Conservation (phyloP, 805 yeast genomes). For the Zygoascus biomembranicola region DNA sequence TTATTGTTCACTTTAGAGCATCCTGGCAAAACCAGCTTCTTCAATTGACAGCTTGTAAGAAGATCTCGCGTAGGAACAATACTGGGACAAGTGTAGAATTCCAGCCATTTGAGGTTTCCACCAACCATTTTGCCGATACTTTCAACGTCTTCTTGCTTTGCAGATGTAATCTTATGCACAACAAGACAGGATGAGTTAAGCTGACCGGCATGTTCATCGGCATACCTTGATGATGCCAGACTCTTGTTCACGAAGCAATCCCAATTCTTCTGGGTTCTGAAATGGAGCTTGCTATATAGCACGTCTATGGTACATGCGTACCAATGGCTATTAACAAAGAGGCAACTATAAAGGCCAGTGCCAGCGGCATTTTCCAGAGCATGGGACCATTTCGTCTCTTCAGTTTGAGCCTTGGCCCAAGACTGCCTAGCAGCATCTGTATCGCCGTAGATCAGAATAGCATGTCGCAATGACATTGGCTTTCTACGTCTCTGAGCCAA, state of each 20-base stretch:
- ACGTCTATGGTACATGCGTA: constrained; percentile 45
- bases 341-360: constrained; percentile 44
- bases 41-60: constrained; percentile 35
- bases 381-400: constrained; percentile 4
- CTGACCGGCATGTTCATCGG: constrained; percentile 14
- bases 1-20: constrained; percentile 53
- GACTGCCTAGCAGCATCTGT: constrained; percentile 38
- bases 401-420: constrained; percentile 32
- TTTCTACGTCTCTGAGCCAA: constrained; percentile 51
- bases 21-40: constrained; percentile 60
- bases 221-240: neutral
- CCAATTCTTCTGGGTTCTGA: constrained; percentile 43
- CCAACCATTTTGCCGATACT: constrained; percentile 37
- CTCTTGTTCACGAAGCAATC: constrained; percentile 29
- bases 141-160: constrained; percentile 48
- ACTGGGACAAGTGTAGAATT: constrained; percentile 75
- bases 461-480: constrained; percentile 63
- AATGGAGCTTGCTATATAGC: constrained; percentile 47
- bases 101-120: constrained; percentile 54
- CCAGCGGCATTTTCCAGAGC: neutral
- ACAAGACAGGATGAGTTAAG: constrained; percentile 37
- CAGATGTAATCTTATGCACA: constrained; percentile 54
- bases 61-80: constrained; percentile 47
- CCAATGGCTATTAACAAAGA: constrained; percentile 66
- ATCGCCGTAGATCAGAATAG: constrained; percentile 55